Evolutionary conservation across 2,329 filamentous ascomycete genomes (phyloP), one percentile per base, ranked within the genome.

Genomic region (Apiospora arundinis): DNA sequence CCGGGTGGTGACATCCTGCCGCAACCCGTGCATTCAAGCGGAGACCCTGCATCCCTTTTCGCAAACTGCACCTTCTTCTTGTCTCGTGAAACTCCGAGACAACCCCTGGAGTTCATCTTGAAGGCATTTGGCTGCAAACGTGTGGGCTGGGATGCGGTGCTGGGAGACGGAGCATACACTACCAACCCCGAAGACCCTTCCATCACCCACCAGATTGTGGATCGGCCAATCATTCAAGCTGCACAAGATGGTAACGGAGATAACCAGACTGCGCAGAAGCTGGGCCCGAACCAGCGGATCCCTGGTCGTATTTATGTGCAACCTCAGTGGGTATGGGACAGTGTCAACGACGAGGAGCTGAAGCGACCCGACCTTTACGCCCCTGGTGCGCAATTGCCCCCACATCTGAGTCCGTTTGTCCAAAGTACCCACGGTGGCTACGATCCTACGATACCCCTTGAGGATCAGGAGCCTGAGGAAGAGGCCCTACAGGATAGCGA

Each of bases 241-340:
- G 83, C 85, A 3, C 82, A 84, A 48, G 85, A 86, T 18, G 85
- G 87, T 70, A 83, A 85, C 67, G 85, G 81, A 25, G 84, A 92
- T 76, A 91, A 88, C 82, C 90, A 89, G 83, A 92, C 85, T 73
- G 84, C 84, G 67, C 89, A 87, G 80, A 89, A 87, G 80, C 83
- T 91, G 70, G 85, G 81, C 37, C 82, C 82, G 72, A 92, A 93
- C 78, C 90, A 90, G 74, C 91, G 95, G 73, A 92, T 98, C 73
- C 95, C 95, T n/a, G 95, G 95, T 46, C 89, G 96, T 75, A 94
- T 91, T 74, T 99, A 99, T 77, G 85, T 99, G 70, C 96, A 99
- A 84, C 96, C 96, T 25, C 96, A 99, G 81, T 99, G 97, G 95
- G 91, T 99, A 4, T 99, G 96, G 96, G 96, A 99, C 80, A 95